These are phyloP conservation scores for Hyphodiscus hymeniophilus DNA, from an alignment of 495 filamentous ascomycete genomes.

Conservation along the genomic window DNA sequence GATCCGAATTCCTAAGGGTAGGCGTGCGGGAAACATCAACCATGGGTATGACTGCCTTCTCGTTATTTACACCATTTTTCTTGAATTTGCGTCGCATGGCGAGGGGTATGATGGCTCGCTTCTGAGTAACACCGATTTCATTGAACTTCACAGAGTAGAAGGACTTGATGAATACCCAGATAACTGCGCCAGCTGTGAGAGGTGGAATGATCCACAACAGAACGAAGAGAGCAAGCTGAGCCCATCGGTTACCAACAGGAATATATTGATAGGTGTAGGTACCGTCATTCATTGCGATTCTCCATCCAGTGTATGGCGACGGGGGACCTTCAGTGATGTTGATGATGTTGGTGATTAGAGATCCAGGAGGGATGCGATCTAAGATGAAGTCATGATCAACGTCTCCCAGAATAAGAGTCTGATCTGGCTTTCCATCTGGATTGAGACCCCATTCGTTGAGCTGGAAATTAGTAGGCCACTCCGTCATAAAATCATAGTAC, in stretches of 20 bases:
- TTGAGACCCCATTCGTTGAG: constrained; percentile 66
- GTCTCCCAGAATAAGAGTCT: constrained; percentile 51
- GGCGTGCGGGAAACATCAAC: too few species aligned
- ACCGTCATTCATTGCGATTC: constrained; percentile 48
- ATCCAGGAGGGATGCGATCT: constrained; percentile 56
- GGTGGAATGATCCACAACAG: constrained; percentile 50
- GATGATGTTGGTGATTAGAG: constrained; percentile 38
- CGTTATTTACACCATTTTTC: too few species aligned
- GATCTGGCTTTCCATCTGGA: constrained; percentile 54
- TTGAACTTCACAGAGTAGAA: constrained; percentile 71
- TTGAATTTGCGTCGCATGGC: too few species aligned
- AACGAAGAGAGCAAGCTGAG: constrained; percentile 52
- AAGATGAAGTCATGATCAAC: constrained; percentile 52
- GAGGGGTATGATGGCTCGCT: too few species aligned
- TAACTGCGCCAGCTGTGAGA: constrained; percentile 37
- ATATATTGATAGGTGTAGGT: constrained; percentile 42
- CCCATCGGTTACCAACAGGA: constrained; percentile 44
- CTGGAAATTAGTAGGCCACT: constrained; percentile 57
- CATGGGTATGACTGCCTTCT: too few species aligned
- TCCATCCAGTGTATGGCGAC: constrained; percentile 48
- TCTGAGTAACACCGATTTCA: constrained; percentile 43
- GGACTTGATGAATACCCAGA: constrained; percentile 53
- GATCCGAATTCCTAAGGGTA: too few species aligned
- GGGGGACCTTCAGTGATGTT: constrained; percentile 27
- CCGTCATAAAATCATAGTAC: constrained; percentile 54